phyloP scores from a whole-genome alignment of 2,329 filamentous ascomycete genomes.

The Xylariaceae sp. region DNA sequence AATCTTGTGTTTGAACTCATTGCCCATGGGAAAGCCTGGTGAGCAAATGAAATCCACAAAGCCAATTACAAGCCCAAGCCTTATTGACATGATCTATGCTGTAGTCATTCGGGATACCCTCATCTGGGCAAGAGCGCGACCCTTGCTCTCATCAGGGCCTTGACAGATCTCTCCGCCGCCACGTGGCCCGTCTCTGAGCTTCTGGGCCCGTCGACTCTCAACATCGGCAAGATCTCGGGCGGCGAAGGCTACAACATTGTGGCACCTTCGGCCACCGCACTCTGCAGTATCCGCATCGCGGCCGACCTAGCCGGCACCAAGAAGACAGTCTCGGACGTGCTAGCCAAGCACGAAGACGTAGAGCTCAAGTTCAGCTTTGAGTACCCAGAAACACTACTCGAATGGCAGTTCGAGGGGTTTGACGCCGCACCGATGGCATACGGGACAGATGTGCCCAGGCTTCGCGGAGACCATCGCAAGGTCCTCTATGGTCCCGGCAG shows the following conservation, averaged over 20 bases:
- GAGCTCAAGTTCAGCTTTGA: conserved; percentile 31
- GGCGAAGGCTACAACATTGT: conserved; percentile 36
- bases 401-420: conserved; percentile 35
- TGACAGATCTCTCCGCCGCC: conserved; percentile 27
- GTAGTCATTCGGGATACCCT: conserved; percentile 33
- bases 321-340: conserved; percentile 26
- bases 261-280: conserved; percentile 32
- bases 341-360: conserved; percentile 28
- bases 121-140: conserved; percentile 30
- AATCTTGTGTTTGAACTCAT: conserved; percentile 29
- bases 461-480: conserved; percentile 29
- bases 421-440: conserved; percentile 33
- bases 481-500: conserved; percentile 36
- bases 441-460: conserved; percentile 35
- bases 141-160: conserved; percentile 25
- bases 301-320: conserved; percentile 31
- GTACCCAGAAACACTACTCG: conserved; percentile 33
- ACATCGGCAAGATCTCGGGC: conserved; percentile 34
- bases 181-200: conserved; percentile 31
- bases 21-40: conserved; percentile 24
- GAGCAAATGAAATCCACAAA: conserved; percentile 6
- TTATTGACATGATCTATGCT: not conserved
- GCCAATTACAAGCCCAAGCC: too few species aligned
- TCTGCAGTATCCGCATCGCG: conserved; percentile 35
- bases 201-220: conserved; percentile 35